Percentiles rank a stretch among this genome's conserved stretches.
phyloP scores from a whole-genome alignment of 345 rosid genomes.

The Brassica juncea region DNA sequence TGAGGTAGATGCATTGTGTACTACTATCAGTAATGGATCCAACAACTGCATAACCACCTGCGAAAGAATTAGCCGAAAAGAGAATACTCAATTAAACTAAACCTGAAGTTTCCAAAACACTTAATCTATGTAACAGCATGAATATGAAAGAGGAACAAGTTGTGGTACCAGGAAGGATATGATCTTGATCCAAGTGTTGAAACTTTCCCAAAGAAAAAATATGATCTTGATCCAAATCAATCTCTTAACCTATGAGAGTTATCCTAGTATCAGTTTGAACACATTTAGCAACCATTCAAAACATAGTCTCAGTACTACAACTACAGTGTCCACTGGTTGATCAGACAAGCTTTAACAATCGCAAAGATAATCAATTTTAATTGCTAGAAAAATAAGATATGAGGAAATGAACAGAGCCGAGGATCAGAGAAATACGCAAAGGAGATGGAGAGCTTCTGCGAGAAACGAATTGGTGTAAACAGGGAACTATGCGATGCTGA shows the following conservation, averaged over 20 bases:
- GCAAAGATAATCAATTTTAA: too few species aligned
- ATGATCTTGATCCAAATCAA: constrained; percentile 1
- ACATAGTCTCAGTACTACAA: too few species aligned
- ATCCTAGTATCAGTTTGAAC: not conserved
- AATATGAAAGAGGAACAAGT: not conserved
- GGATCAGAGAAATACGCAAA: too few species aligned
- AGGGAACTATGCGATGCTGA: not conserved
- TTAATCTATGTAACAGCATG: too few species aligned
- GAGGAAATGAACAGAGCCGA: not conserved
- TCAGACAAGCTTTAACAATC: too few species aligned
- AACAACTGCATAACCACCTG: too few species aligned
- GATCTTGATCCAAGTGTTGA: not conserved
- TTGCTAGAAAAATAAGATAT: not conserved
- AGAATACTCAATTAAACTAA: too few species aligned
- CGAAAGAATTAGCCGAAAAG: too few species aligned
- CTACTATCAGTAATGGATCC: too few species aligned
- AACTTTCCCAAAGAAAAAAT: not conserved
- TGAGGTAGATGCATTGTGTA: too few species aligned
- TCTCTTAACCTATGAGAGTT: not conserved
- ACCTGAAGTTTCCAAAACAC: too few species aligned
- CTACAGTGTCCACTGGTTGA: too few species aligned
- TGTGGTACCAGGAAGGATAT: not conserved
- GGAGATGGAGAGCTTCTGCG: not conserved
- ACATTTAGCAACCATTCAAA: not conserved
- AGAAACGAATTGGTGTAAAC: not conserved